Percentiles rank a stretch among this genome's conserved stretches.
Evolutionary conservation across 306 rosid genomes (phyloP).

Genomic region (Erythrophleum fordii): DNA sequence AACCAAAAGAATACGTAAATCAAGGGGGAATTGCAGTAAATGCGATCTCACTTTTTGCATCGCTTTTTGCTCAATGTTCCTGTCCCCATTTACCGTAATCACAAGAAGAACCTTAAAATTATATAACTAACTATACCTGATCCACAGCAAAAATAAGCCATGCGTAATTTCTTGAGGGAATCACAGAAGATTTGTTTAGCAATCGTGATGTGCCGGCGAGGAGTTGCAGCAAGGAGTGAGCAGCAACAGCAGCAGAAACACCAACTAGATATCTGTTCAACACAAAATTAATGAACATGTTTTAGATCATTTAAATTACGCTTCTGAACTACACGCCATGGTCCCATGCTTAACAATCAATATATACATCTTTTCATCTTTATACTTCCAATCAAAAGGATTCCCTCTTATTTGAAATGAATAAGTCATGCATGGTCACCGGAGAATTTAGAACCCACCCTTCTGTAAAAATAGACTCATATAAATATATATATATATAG

Average conservation of each 20-base stretch:
- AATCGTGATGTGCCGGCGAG: constrained; percentile 66
- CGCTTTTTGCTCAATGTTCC: neutral
- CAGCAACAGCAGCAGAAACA: constrained; percentile 69
- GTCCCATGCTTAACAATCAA: neutral
- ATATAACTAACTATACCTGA: constrained; percentile 57
- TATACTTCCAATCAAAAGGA: too few relatives aligned
- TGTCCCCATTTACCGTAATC: neutral
- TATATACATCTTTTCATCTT: too few relatives aligned
- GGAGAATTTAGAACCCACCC: neutral
- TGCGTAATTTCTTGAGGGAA: constrained; percentile 78
- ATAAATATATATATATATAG: too few relatives aligned
- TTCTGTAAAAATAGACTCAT: neutral
- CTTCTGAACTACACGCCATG: neutral
- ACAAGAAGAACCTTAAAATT: neutral
- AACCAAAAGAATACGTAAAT: neutral
- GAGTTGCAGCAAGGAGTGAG: constrained; percentile 79
- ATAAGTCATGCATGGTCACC: neutral
- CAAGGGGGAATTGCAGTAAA: constrained; percentile 12
- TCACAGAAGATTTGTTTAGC: constrained; percentile 59
- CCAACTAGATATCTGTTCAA: constrained; percentile 79
- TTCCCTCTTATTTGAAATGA: neutral
- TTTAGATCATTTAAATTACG: constrained; percentile 19
- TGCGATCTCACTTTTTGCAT: neutral
- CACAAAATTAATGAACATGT: constrained; percentile 24
- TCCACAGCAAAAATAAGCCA: constrained; percentile 87